phyloP scores from a whole-genome alignment of 2,329 filamentous ascomycete species.

The Passalora sequoiae region DNA sequence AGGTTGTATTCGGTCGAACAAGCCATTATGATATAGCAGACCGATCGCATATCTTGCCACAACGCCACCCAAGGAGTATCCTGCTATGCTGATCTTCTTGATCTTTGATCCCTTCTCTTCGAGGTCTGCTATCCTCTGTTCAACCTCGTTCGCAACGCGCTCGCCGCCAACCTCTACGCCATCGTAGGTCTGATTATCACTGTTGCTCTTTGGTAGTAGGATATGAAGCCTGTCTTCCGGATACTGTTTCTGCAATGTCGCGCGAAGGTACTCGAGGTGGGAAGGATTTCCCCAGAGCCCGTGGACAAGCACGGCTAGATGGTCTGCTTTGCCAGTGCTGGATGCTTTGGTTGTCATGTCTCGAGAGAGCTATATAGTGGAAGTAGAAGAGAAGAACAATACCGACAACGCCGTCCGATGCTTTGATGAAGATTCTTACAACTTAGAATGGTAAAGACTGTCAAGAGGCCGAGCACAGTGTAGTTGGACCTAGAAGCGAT shows the following conservation, averaged over 20 bases:
- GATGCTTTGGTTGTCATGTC: no score
- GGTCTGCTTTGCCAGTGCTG: constrained; percentile 51
- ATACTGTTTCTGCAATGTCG: constrained; percentile 57
- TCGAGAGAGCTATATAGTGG: constrained; percentile 10
- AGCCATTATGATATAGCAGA: constrained; percentile 71
- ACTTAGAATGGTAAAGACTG: not conserved
- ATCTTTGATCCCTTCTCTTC: constrained; percentile 63
- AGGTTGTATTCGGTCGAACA: constrained; percentile 73
- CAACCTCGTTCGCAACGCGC: constrained; percentile 59
- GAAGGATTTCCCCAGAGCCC: constrained; percentile 74
- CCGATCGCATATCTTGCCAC: constrained; percentile 83
- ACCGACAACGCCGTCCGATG: constrained; percentile 12
- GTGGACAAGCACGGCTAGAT: constrained; percentile 73
- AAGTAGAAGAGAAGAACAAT: not conserved
- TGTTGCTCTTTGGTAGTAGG: constrained; percentile 66
- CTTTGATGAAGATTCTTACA: not conserved
- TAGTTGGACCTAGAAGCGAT: not conserved
- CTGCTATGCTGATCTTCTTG: constrained; percentile 76
- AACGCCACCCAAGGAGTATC: constrained; percentile 84
- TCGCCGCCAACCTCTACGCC: constrained; percentile 66
- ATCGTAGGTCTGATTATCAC: constrained; percentile 64
- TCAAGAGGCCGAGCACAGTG: not conserved
- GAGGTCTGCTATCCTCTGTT: constrained; percentile 51
- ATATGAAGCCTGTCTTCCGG: constrained; percentile 62
- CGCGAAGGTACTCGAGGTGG: constrained; percentile 65